Evolutionary conservation across 2,329 filamentous ascomycete species (phyloP), one percentile per base, ranked within the genome.

Genomic region (Aureobasidium sp.): DNA sequence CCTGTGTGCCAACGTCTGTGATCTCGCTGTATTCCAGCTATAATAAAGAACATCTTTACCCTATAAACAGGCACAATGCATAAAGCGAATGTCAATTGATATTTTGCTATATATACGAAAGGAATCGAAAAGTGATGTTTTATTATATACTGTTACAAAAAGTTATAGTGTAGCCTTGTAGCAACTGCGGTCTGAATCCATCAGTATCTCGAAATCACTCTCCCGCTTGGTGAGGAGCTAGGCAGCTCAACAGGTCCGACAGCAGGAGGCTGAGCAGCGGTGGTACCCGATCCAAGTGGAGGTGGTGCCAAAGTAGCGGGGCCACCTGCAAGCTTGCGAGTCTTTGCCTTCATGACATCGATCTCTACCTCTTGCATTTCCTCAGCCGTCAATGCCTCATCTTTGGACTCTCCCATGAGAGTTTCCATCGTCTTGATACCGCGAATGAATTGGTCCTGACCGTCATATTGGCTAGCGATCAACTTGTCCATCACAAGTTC

Each of bases 401-500:
- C 72, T 10, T 66, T 63, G 0, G 65, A 70, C 15, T 74, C 71
- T 43, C 65, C 66, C 61, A 72, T 70, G 47, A 74, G 63, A 0
- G 70, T 72, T 61, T 74, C 72, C 67, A 70, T 72, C 0, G 72
- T 74, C 47, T 68, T 66, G 32, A 74, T 67, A 5, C 55, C 60
- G 17, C 69, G 65, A 26, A 74, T 72, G 66, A 91, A 90, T 0
- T 87, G 63, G 12, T 72, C 68, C 7, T 74, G 64, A 51, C 75
- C 74, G 15, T 17, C 55, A 6, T 82, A 72, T 3, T 85, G 69
- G 9, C 72, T 73, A 63, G 82, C 79, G 7, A 92, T 74, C 20
- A 90, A 79, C 1, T 44, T 65, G 69, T 95, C 91, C 46, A 88
- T 72, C 3, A 87, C 82, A 2, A 74, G 65, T 6, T 76, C 74